These are phyloP conservation scores for Butyriboletus appendiculatus DNA, from an alignment of 1,284 basidiomycete genomes.

Conservation along the genomic window DNA sequence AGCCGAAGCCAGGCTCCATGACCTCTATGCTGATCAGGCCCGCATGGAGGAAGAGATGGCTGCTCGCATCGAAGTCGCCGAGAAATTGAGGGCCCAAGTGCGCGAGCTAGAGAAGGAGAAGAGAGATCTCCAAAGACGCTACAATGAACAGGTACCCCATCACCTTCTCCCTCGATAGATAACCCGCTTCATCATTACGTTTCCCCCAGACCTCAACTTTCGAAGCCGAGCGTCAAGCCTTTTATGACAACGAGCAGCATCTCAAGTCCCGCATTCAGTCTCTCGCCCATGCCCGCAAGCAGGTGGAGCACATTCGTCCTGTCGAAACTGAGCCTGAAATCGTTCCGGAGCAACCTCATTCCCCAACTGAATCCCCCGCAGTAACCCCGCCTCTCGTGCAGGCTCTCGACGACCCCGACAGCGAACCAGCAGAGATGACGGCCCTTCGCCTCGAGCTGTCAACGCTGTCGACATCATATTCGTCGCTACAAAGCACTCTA, in stretches of 20 bases:
- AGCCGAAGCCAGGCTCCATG: slow-evolving; percentile 68
- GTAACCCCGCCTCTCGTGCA: slow-evolving; percentile 34
- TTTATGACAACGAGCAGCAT: slow-evolving; percentile 86
- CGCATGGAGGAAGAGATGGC: slow-evolving; percentile 76
- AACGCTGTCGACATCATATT: slow-evolving; percentile 77
- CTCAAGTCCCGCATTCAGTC: slow-evolving; percentile 85
- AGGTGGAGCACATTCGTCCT: slow-evolving; percentile 41
- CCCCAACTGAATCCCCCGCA: slow-evolving; percentile 30
- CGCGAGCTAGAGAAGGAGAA: slow-evolving; percentile 83
- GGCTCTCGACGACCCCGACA: slow-evolving; percentile 59
- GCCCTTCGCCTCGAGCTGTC: slow-evolving; percentile 76
- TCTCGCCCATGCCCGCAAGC: slow-evolving; percentile 64
- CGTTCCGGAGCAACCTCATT: slow-evolving; percentile 30
- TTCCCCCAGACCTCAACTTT: slow-evolving; percentile 65
- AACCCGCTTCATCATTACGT: slow-evolving; percentile 11
- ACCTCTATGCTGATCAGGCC: slow-evolving; percentile 76
- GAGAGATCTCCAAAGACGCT: slow-evolving; percentile 72
- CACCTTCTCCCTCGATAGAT: slow-evolving; percentile 18
- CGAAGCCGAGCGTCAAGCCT: slow-evolving; percentile 81
- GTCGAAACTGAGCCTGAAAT: slow-evolving; percentile 29
- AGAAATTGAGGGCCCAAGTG: slow-evolving; percentile 74
- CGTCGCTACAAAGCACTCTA: slow-evolving; percentile 76
- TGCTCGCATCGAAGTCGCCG: slow-evolving; percentile 74
- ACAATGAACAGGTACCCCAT: slow-evolving; percentile 72
- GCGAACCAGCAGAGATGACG: slow-evolving; percentile 83